Evolutionary conservation across 2,329 filamentous ascomycete species (phyloP), one percentile per base, ranked within the genome.

Genomic region (Monosporascus sp.): DNA sequence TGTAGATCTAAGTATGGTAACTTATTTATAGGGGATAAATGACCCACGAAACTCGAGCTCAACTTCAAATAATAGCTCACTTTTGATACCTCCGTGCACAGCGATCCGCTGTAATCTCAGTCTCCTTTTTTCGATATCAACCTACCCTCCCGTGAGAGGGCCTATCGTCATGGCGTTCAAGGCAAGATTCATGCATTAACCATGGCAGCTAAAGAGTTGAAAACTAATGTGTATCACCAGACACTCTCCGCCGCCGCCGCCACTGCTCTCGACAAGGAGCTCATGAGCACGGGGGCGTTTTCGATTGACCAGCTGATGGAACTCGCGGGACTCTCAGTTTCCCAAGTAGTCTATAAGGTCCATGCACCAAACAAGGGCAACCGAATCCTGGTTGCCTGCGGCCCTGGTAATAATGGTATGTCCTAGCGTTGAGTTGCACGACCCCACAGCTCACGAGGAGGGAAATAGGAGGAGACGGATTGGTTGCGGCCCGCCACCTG

Each of bases 261-360:
- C 0, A 87, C 89, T 0, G 88, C 90, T 48, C 81, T 99, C 19
- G 94, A 99, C 69, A 86, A 89, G 70, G 93, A 99, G 68, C 85
- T 99, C 57, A 97, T 99, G 92, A 89, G 84, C 67, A 82, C 83
- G 11, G 84, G 86, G 1, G 91, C 89, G 8, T 99, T 96, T 73
- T 96, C 91, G 11, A 82, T 99, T 52, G 94, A 97, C 68, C 94
- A 99, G 72, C 78, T 99, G 48, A 97, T 99, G 94, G 94, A 97
- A 69, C 76, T 99, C 7, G 94, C 94, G 44, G 94, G 94, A 0
- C 79, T 99, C 0, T 92, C 91, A 1, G 91, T 97, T 26, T 93
- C 93, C 14, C 91, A 97, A 77, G 91, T 88, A 93, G 90, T 97
- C 7, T 96, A 89, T 72, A 85, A 84, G 53, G 80, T 97, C 3